Percentiles rank a stretch among this genome's conserved stretches.
phyloP scores from a whole-genome alignment of 2,329 filamentous ascomycete species.

The Aspergillus eucalypticola region DNA sequence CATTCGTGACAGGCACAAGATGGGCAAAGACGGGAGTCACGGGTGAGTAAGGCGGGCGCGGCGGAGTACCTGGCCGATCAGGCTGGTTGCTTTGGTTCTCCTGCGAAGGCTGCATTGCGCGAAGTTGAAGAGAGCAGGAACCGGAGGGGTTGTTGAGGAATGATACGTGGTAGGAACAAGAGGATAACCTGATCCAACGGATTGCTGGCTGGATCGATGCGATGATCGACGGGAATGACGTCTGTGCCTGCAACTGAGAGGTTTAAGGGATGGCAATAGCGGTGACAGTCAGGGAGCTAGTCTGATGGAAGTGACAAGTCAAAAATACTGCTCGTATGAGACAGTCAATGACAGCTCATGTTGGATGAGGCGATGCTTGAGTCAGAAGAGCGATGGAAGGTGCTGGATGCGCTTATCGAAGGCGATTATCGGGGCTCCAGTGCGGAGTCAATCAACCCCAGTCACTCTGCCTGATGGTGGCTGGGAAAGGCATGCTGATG shows the following conservation, averaged over 20 bases:
- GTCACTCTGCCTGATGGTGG: no score
- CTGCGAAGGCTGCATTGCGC: conserved; percentile 27
- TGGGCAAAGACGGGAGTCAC: conserved; percentile 48
- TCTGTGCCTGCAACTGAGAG: neutral
- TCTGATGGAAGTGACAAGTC: neutral
- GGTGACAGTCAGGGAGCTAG: neutral
- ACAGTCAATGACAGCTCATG: neutral
- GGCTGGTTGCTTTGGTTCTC: conserved; percentile 17
- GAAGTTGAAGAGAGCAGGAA: neutral
- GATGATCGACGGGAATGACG: conserved; percentile 6
- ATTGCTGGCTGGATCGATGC: neutral
- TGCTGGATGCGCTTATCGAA: conserved; percentile 7
- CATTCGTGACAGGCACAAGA: conserved; percentile 29
- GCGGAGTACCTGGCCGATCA: conserved; percentile 41
- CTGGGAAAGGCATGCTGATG: no score
- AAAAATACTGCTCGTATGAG: neutral
- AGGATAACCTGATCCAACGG: neutral
- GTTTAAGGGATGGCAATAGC: neutral
- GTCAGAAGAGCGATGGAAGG: neutral
- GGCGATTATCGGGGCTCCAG: conserved; percentile 7
- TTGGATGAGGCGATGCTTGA: neutral
- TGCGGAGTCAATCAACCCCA: conserved; percentile 5
- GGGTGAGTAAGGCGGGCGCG: conserved; percentile 49
- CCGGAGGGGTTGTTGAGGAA: neutral
- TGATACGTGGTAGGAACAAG: neutral